Evolutionary conservation across 2,329 filamentous ascomycete genomes (phyloP).

Genomic region (Epichloe scottii): DNA sequence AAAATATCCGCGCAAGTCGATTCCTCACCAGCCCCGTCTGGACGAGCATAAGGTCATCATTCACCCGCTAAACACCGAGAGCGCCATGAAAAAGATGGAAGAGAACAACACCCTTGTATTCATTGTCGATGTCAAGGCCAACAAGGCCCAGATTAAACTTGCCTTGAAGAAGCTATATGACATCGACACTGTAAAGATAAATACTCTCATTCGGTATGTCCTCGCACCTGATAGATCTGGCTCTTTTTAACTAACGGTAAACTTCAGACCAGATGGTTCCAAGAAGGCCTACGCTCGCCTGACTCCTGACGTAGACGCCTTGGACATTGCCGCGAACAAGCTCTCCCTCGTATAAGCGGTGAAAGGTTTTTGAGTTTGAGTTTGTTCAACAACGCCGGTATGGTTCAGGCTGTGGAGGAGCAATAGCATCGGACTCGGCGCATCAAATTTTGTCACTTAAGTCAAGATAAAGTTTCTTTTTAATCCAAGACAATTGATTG

Average conservation of each 20-base stretch:
- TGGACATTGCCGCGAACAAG: slow-evolving; percentile 99
- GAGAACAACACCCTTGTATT: slow-evolving; percentile 99
- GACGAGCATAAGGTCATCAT: slow-evolving; percentile 97
- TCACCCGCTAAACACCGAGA: slow-evolving; percentile 98
- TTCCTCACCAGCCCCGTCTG: slow-evolving; percentile 79
- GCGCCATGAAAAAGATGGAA: slow-evolving; percentile 99
- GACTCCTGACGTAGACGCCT: slow-evolving; percentile 91
- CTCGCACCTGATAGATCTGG: neutral
- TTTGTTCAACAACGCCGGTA: slow-evolving; percentile 29
- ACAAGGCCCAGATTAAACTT: slow-evolving; percentile 99
- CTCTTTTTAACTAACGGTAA: neutral
- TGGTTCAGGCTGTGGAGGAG: slow-evolving; percentile 20
- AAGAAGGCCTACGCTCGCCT: slow-evolving; percentile 99
- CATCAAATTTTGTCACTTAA: slow-evolving; percentile 22
- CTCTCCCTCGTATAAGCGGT: slow-evolving; percentile 78
- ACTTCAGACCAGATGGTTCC: slow-evolving; percentile 67
- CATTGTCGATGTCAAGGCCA: slow-evolving; percentile 93
- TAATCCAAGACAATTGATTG: slow-evolving; percentile 9
- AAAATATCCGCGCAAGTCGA: slow-evolving; percentile 94
- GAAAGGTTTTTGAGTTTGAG: slow-evolving; percentile 5
- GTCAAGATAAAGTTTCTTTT: slow-evolving; percentile 20
- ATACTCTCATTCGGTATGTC: slow-evolving; percentile 88
- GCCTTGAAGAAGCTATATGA: slow-evolving; percentile 99
- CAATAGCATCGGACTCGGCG: slow-evolving; percentile 26
- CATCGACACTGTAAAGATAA: slow-evolving; percentile 97